Evolutionary conservation across 129 eudicot genomes (phyloP).

Genomic region (Lonicera japonica): DNA sequence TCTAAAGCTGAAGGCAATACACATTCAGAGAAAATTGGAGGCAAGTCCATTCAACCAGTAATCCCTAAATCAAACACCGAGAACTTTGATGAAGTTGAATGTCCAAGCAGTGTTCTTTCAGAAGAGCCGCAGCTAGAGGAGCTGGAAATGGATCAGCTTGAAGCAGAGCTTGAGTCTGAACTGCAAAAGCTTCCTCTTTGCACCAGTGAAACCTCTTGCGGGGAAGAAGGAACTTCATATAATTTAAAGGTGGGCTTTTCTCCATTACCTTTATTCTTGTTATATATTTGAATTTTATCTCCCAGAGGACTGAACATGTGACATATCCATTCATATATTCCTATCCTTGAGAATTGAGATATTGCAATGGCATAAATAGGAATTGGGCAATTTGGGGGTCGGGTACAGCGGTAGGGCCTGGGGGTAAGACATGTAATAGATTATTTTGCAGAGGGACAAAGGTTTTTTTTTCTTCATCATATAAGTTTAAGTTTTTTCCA

Average conservation of each 20-base stretch:
- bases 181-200: constrained; percentile 65
- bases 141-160: constrained; percentile 67
- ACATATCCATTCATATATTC: no score
- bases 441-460: no score
- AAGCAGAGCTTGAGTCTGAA: constrained; percentile 80
- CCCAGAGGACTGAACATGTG: no score
- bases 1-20: constrained; percentile 12
- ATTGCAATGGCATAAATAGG: no score
- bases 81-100: constrained; percentile 38
- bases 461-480: no score
- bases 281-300: background rate
- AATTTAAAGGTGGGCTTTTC: constrained; percentile 31
- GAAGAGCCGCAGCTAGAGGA: constrained; percentile 49
- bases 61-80: background rate
- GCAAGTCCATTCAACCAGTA: constrained; percentile 7
- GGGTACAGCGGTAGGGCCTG: no score
- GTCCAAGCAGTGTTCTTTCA: constrained; percentile 50
- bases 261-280: background rate
- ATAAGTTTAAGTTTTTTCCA: no score
- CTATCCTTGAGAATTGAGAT: no score
- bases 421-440: no score
- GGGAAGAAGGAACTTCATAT: constrained; percentile 17
- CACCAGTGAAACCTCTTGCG: constrained; percentile 20
- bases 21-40: constrained; percentile 8
- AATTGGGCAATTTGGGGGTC: no score